Base-by-base conservation (phyloP, 306 rosid species). In the Gastrolobium villosum region DNA sequence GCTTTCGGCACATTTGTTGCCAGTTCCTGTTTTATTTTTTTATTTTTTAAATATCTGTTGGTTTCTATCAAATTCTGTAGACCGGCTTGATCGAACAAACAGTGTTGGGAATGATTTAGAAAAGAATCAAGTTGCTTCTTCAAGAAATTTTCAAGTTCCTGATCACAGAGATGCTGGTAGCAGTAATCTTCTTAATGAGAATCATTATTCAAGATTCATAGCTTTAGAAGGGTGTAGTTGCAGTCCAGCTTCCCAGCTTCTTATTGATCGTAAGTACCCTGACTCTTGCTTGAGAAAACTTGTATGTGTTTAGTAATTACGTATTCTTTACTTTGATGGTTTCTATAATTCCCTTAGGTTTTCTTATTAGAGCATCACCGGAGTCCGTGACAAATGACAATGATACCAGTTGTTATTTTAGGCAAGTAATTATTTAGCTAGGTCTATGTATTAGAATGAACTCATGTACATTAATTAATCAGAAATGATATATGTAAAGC, bases 241-340 rank as follows among this genome's bases (percentile, higher is more conserved):
- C 76, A 82, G 96, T 73, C 84, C 82, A 59, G 96, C 96, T 76
- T 77, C 78, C 52, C 89, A 75, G 77, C 88, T 91, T 80, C 86
- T 89, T 68, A 81, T 66, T 76, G 81, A 89, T 34, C 93, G 92
- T 91, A 85, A 68, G 96, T 84, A 46, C 55, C 48, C 55, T 30
- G 10, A 11, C 43, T 54, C 53, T 72, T 75, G 11, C 56, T 78
- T 59, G 41, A 4, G 3, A 65, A 10, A 32, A 59, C 62, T 78
- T 83, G 50, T 46, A 35, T 81, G 11, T 74, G 54, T 75, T 56
- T 28, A 60, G 35, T 70, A 40, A 48, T 53, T 78, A 30, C 40
- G 50, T 57, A 14, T 56, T 75, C 54, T 65, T 65, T 34, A 32
- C 50, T 37, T 26, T 36, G 14, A 2, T 62, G 15, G 30, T 54